These are phyloP conservation scores for Trichoderma sp. DNA, from an alignment of 2,329 filamentous ascomycete genomes.

Conservation along the genomic window DNA sequence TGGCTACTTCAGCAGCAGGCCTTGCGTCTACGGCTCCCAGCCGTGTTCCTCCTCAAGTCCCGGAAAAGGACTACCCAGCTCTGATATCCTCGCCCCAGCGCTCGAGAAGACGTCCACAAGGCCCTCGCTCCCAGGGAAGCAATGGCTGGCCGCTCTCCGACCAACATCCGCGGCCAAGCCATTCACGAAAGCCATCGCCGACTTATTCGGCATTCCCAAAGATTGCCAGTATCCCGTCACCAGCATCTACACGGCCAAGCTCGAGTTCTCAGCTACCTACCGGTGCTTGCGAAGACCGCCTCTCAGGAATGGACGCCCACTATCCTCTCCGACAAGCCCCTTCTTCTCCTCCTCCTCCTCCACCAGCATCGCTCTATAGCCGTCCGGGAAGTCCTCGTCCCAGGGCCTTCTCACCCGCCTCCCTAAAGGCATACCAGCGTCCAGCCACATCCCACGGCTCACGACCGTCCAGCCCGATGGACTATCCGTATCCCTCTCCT, in stretches of 20 bases:
- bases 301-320: slow-evolving; percentile 27
- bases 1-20: not conserved
- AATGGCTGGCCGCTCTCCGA: slow-evolving; percentile 23
- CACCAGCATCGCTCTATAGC: not conserved
- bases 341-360: not conserved
- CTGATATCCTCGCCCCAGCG: slow-evolving; percentile 37
- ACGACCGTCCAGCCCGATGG: slow-evolving; percentile 15
- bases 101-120: slow-evolving; percentile 23
- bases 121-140: not conserved
- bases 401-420: not conserved
- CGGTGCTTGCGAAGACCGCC: slow-evolving; percentile 32
- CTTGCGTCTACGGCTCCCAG: not conserved
- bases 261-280: slow-evolving; percentile 35
- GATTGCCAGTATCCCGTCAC: slow-evolving; percentile 37
- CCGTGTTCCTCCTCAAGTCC: slow-evolving; percentile 20
- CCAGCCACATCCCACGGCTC: slow-evolving; percentile 17
- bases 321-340: not conserved
- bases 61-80: slow-evolving; percentile 38
- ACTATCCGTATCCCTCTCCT: not conserved
- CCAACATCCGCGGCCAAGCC: not conserved
- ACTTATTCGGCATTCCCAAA: slow-evolving; percentile 49
- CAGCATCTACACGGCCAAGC: slow-evolving; percentile 19
- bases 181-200: slow-evolving; percentile 31
- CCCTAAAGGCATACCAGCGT: not conserved
- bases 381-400: slow-evolving; percentile 10